A percentile compares a stretch with the other conserved stretches of the same genome.
Evolutionary conservation across 2,329 filamentous ascomycete genomes (phyloP).

Genomic region (Podosphaera xanthii): DNA sequence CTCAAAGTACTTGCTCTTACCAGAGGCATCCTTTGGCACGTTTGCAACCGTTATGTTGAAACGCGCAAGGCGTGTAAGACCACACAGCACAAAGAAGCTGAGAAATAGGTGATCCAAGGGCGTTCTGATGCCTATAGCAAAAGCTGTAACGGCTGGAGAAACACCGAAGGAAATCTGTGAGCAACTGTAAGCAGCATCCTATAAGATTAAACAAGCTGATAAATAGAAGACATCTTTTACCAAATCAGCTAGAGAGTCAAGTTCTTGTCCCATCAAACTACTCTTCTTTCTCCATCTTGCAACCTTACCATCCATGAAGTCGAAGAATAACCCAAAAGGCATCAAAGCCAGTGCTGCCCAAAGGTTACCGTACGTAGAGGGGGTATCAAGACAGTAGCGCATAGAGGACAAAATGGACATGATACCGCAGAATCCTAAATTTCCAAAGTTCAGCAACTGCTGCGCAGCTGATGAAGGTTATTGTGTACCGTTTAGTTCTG

Average conservation of each 20-base stretch:
- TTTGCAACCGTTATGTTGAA: conserved; percentile 91
- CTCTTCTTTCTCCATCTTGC: conserved; percentile 93
- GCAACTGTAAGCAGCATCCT: neutral
- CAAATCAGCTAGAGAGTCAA: conserved; percentile 87
- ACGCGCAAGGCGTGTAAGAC: conserved; percentile 74
- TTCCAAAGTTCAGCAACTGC: neutral
- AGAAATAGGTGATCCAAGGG: conserved; percentile 57
- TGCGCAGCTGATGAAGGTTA: neutral
- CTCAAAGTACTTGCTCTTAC: conserved; percentile 91
- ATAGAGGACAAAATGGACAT: conserved; percentile 93
- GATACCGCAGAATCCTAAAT: conserved; percentile 56
- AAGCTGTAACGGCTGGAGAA: conserved; percentile 66
- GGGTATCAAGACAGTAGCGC: conserved; percentile 66
- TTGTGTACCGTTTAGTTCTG: conserved; percentile 48
- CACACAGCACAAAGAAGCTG: conserved; percentile 81
- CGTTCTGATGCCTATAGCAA: conserved; percentile 73
- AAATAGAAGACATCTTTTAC: conserved; percentile 24
- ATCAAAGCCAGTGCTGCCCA: conserved; percentile 72
- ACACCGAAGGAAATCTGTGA: conserved; percentile 86
- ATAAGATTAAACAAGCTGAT: neutral
- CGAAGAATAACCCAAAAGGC: conserved; percentile 86
- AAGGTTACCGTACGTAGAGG: conserved; percentile 41
- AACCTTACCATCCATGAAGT: conserved; percentile 94
- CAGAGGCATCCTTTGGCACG: conserved; percentile 74
- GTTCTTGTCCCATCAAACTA: conserved; percentile 90